Conservation (phyloP, 2,329 filamentous ascomycete species). For the Phaeophleospora eucalypticola region DNA sequence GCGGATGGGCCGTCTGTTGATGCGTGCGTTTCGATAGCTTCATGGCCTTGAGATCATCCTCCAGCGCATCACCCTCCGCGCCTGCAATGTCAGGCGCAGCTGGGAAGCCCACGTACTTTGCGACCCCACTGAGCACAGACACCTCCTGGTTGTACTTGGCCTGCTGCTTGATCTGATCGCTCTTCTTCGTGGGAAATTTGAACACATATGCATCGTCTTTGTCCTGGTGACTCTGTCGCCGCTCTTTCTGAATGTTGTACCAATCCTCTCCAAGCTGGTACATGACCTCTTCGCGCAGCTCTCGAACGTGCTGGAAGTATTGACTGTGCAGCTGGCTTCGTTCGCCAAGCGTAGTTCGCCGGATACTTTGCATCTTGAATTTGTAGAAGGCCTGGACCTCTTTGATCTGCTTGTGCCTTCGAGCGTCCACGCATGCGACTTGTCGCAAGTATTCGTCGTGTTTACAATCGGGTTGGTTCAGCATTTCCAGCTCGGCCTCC, state of each 20-base stretch:
- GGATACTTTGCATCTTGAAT: constrained; percentile 68
- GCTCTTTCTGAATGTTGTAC: constrained; percentile 87
- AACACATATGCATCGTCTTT: constrained; percentile 78
- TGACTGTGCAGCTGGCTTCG: constrained; percentile 84
- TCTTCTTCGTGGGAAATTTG: constrained; percentile 70
- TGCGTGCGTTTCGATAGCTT: constrained; percentile 41
- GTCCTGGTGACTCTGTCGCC: constrained; percentile 71
- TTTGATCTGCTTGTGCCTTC: constrained; percentile 73
- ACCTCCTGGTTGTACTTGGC: constrained; percentile 93
- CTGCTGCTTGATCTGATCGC: constrained; percentile 77
- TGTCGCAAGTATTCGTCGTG: constrained; percentile 90
- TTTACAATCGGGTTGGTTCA: constrained; percentile 57
- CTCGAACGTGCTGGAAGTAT: constrained; percentile 81
- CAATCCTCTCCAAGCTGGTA: constrained; percentile 82
- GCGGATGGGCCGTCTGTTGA: constrained; percentile 18
- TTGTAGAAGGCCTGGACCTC: constrained; percentile 70
- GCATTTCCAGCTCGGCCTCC: constrained; percentile 62
- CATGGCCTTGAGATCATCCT: constrained; percentile 86
- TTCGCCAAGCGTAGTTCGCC: constrained; percentile 72
- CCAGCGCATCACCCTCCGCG: constrained; percentile 67
- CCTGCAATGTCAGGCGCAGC: constrained; percentile 81
- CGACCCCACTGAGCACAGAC: constrained; percentile 81
- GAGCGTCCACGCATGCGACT: constrained; percentile 78
- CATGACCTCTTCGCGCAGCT: constrained; percentile 74
- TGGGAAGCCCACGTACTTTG: constrained; percentile 94